phyloP scores from a whole-genome alignment of 495 filamentous ascomycete species.

The Aspergillus egyptiacus region DNA sequence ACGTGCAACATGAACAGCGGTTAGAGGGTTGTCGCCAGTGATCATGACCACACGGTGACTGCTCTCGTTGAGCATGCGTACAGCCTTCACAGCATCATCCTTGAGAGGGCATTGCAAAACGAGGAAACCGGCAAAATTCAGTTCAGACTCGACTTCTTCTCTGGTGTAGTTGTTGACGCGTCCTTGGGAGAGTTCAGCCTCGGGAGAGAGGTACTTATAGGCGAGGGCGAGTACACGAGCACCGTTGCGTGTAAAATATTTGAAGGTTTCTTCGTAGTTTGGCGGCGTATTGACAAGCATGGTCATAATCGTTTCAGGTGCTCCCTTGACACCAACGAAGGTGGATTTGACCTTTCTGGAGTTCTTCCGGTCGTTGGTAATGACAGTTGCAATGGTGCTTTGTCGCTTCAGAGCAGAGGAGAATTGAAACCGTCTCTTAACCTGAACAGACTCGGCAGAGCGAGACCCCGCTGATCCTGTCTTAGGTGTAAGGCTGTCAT shows the following conservation, averaged over 20 bases:
- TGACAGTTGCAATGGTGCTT: slow-evolving; percentile 82
- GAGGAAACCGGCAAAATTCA: slow-evolving; percentile 91
- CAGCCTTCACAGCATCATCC: slow-evolving; percentile 87
- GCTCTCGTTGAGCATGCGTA: slow-evolving; percentile 97
- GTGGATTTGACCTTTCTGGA: slow-evolving; percentile 71
- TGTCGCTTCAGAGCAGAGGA: slow-evolving; percentile 94
- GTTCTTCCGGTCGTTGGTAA: slow-evolving; percentile 57
- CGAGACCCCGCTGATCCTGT: slow-evolving; percentile 40
- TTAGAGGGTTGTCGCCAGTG: slow-evolving; percentile 96
- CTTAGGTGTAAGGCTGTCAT: slow-evolving; percentile 64
- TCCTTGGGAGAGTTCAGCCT: slow-evolving; percentile 70
- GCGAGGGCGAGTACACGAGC: slow-evolving; percentile 89
- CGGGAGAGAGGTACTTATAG: slow-evolving; percentile 80
- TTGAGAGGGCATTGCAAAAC: slow-evolving; percentile 94
- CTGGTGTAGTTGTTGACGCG: slow-evolving; percentile 89
- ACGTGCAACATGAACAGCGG: slow-evolving; percentile 89
- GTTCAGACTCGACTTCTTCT: slow-evolving; percentile 79
- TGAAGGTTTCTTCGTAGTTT: slow-evolving; percentile 96
- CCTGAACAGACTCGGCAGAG: slow-evolving; percentile 65
- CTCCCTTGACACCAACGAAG: slow-evolving; percentile 93
- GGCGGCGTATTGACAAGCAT: slow-evolving; percentile 81
- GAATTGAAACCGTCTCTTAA: slow-evolving; percentile 96
- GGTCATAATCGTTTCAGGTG: slow-evolving; percentile 89
- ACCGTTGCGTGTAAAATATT: slow-evolving; percentile 93
- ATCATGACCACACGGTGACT: slow-evolving; percentile 99